These are phyloP conservation scores for Saccharomycopsis crataegensis DNA, from an alignment of 1,139 yeast genomes.

Conservation along the genomic window DNA sequence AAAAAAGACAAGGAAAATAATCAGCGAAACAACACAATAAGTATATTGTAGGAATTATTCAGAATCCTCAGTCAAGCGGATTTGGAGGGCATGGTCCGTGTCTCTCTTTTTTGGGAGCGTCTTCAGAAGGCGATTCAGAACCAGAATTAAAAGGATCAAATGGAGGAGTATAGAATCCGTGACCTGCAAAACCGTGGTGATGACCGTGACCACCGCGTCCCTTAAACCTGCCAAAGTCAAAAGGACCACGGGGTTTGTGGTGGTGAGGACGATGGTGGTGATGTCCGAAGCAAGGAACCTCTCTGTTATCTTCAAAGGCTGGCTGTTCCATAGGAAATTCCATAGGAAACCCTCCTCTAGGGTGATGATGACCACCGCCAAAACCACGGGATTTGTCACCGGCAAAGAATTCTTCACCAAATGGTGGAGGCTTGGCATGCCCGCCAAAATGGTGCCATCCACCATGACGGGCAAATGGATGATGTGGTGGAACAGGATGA, in stretches of 20 bases:
- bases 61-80: too few species aligned
- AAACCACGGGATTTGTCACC: too few species aligned
- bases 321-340: not conserved
- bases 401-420: not conserved
- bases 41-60: not conserved
- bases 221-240: not conserved
- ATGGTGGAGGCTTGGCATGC: not conserved
- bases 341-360: not conserved
- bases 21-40: not conserved
- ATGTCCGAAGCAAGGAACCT: not conserved
- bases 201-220: not conserved
- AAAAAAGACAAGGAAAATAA: not conserved
- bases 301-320: not conserved
- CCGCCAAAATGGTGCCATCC: not conserved
- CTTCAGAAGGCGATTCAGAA: not conserved
- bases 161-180: not conserved
- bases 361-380: not conserved
- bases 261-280: not conserved
- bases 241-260: not conserved
- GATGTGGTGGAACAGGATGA: conserved; percentile 7
- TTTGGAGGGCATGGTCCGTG: not conserved
- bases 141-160: not conserved
- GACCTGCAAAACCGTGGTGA: not conserved
- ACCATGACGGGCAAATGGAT: not conserved
- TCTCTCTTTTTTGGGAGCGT: not conserved